A percentile compares a stretch with the other conserved stretches of the same genome.
Conservation (phyloP, 139 green algal species). For the Coelastrella sp. region DNA sequence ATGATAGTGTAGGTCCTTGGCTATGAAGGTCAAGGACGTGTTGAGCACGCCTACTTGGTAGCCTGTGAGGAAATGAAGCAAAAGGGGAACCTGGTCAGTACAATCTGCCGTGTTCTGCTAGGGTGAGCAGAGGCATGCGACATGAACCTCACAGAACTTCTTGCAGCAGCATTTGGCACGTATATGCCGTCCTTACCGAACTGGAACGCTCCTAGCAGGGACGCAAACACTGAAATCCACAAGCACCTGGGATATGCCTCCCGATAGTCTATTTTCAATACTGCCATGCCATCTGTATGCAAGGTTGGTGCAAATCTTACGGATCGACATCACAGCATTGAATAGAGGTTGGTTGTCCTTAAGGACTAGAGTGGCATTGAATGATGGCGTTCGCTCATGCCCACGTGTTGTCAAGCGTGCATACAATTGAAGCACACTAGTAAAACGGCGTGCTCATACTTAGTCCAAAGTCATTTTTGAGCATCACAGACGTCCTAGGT, state of each 20-base stretch:
- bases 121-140: neutral
- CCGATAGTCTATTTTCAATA: slow-evolving; percentile 2
- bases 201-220: slow-evolving; percentile 55
- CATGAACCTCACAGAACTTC: neutral
- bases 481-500: too few relatives aligned
- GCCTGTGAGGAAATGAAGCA: slow-evolving; percentile 44
- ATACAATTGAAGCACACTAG: too few relatives aligned
- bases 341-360: too few relatives aligned
- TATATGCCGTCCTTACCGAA: slow-evolving; percentile 52
- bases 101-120: neutral
- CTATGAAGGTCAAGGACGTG: slow-evolving; percentile 41
- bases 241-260: slow-evolving; percentile 48
- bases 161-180: neutral
- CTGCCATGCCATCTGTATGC: slow-evolving; percentile 7
- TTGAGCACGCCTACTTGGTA: slow-evolving; percentile 79
- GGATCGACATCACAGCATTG: too few relatives aligned
- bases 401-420: too few relatives aligned
- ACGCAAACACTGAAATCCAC: slow-evolving; percentile 38
- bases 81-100: neutral
- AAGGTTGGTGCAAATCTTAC: too few relatives aligned
- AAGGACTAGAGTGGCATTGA: too few relatives aligned
- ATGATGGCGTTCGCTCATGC: too few relatives aligned
- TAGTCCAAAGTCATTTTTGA: too few relatives aligned
- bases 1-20: slow-evolving; percentile 32
- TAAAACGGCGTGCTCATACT: too few relatives aligned